A percentile compares a stretch with the other conserved stretches of the same genome.
Conservation (phyloP, 306 rosid species). For the Adenanthera pavonina region DNA sequence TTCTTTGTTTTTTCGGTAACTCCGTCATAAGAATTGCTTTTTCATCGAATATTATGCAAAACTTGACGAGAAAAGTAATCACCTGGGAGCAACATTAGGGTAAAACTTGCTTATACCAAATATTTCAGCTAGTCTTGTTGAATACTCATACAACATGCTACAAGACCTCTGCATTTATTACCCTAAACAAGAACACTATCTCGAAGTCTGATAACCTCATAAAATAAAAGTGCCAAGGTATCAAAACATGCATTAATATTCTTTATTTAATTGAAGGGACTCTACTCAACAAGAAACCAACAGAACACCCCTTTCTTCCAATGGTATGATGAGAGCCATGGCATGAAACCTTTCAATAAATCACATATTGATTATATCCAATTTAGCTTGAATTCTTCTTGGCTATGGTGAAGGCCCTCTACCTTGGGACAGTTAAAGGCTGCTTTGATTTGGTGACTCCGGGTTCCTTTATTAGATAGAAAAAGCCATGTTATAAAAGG, state of each 20-base stretch:
- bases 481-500: background rate
- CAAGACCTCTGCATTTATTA: background rate
- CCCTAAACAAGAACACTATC: background rate
- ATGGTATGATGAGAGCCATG: background rate
- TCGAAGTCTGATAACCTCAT: background rate
- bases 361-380: constrained; percentile 7
- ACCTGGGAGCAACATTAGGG: background rate
- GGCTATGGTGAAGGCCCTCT: background rate
- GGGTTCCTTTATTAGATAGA: background rate
- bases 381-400: background rate
- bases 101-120: background rate
- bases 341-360: constrained; percentile 8
- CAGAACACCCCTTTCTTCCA: constrained; percentile 17
- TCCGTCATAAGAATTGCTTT: background rate
- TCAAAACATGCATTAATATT: background rate
- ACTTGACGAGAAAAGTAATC: background rate
- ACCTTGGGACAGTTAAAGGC: constrained; percentile 8
- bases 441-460: background rate
- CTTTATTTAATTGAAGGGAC: background rate
- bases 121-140: background rate
- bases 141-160: background rate
- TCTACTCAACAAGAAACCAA: background rate
- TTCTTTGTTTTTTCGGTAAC: background rate
- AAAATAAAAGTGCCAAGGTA: background rate
- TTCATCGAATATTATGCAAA: background rate